Evolutionary conservation across 2,329 filamentous ascomycete species (phyloP), one percentile per base, ranked within the genome.

Genomic region (Fonsecaea pugnacius): DNA sequence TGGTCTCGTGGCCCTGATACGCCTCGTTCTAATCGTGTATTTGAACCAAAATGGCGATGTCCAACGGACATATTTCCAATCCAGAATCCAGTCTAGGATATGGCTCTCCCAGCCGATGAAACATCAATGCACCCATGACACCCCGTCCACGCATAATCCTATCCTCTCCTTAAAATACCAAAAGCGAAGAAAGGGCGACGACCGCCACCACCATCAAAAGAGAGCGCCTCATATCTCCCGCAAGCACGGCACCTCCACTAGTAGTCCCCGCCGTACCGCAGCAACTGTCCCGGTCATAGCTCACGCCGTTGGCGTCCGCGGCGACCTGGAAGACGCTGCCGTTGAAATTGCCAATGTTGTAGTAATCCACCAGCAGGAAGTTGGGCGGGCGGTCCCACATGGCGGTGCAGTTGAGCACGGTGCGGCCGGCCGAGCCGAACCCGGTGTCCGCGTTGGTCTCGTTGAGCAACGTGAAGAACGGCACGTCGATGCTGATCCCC

Each of bases 301-400:
- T 88, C 53, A 95, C 90, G 65, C 89, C 87, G 75, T 94, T 95
- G 70, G 87, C 84, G 63, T 78, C 73, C 0, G 89, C 89, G 0
- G 89, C 89, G 21, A 90, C 88, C 72, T 89, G 83, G 72, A 96
- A 96, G 9, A 95, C 91, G 2, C 89, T 90, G 1, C 91, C 91
- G 3, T 84, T 81, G 79, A 82, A 84, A 38, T 78, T 81, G 33
- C 90, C 90, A 65, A 82, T 81, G 75, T 95, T 92, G 78, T 95
- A 96, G 76, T 91, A 95, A 75, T 96, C 91, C 30, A 95, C 91
- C 60, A 95, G 87, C 56, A 96, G 80, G 72, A 92, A 87, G 72
- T 89, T 94, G 2, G 91, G 92, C 0, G 90, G 82, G 8, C 85
- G 84, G 21, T 82, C 82, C 90, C 90, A 95, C 78, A 72, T 75